phyloP scores from a whole-genome alignment of 495 filamentous ascomycete genomes.

The Penicillium maclennaniae region DNA sequence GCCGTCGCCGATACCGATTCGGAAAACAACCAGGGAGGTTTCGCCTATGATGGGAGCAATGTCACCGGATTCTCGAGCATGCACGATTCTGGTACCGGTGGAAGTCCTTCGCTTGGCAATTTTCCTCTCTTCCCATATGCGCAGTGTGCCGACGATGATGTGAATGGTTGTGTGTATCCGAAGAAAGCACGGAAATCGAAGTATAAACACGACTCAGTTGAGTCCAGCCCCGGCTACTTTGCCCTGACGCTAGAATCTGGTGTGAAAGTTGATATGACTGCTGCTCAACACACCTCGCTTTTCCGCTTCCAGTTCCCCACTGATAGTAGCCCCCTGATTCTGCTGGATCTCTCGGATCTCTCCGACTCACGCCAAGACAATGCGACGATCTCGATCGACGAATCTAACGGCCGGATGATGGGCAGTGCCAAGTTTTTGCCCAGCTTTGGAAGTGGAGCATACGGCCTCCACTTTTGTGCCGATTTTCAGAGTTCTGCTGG shows the following conservation, averaged over 20 bases:
- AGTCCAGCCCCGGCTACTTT: conserved; percentile 68
- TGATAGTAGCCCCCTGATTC: conserved; percentile 51
- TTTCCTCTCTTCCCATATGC: conserved; percentile 70
- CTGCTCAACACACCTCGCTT: conserved; percentile 59
- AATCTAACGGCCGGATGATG: conserved; percentile 59
- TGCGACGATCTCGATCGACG: conserved; percentile 56
- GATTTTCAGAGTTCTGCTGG: conserved; percentile 53
- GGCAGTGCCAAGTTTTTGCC: conserved; percentile 64
- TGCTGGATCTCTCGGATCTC: conserved; percentile 68
- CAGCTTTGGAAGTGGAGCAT: conserved; percentile 60
- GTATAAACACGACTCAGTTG: conserved; percentile 53
- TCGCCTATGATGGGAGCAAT: conserved; percentile 61
- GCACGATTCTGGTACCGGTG: conserved; percentile 74
- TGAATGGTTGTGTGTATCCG: conserved; percentile 64
- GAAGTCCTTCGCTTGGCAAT: conserved; percentile 67
- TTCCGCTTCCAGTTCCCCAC: conserved; percentile 61
- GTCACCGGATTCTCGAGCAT: conserved; percentile 72
- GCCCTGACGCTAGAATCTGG: conserved; percentile 56
- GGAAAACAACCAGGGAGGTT: conserved; percentile 66
- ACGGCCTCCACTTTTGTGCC: conserved; percentile 67
- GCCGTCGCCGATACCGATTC: conserved; percentile 71
- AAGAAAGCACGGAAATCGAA: conserved; percentile 48
- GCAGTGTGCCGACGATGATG: conserved; percentile 57
- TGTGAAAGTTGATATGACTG: conserved; percentile 59
- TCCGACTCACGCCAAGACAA: conserved; percentile 63